These are phyloP conservation scores for Cyathus striatus DNA, from an alignment of 768 basidiomycete genomes.

Conservation along the genomic window DNA sequence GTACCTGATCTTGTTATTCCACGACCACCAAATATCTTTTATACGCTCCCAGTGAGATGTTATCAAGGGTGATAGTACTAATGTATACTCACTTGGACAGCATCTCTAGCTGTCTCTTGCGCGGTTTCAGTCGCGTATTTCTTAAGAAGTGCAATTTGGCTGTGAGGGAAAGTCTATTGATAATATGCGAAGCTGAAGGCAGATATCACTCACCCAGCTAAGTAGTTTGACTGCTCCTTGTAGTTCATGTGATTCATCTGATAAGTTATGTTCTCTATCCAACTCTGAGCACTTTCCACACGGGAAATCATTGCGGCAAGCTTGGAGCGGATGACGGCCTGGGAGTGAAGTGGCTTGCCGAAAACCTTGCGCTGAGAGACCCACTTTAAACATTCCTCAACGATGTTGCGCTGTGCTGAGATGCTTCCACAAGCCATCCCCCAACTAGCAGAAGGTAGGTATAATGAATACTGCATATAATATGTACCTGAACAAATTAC, in stretches of 20 bases:
- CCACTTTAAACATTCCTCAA: constrained; percentile 73
- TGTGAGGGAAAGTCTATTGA: constrained; percentile 1
- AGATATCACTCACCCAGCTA: constrained; percentile 65
- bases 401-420: constrained; percentile 51
- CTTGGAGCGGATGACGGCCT: constrained; percentile 74
- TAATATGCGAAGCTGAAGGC: background rate
- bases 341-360: constrained; percentile 61
- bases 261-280: constrained; percentile 83
- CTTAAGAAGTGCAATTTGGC: constrained; percentile 67
- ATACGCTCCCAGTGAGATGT: constrained; percentile 17
- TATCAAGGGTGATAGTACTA: no score
- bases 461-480: constrained; percentile 3
- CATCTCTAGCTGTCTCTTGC: constrained; percentile 77
- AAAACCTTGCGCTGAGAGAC: constrained; percentile 72
- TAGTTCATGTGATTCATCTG: constrained; percentile 88
- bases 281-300: constrained; percentile 75
- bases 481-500: constrained; percentile 20
- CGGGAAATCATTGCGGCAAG: constrained; percentile 79
- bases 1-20: constrained; percentile 78
- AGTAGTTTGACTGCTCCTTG: constrained; percentile 63
- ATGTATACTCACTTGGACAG: constrained; percentile 33
- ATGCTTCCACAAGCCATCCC: constrained; percentile 58
- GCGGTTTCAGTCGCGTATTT: constrained; percentile 71
- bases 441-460: constrained; percentile 42
- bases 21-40: constrained; percentile 76